Evolutionary conservation across 2,329 filamentous ascomycete species (phyloP).

Genomic region (Didymella sp.): DNA sequence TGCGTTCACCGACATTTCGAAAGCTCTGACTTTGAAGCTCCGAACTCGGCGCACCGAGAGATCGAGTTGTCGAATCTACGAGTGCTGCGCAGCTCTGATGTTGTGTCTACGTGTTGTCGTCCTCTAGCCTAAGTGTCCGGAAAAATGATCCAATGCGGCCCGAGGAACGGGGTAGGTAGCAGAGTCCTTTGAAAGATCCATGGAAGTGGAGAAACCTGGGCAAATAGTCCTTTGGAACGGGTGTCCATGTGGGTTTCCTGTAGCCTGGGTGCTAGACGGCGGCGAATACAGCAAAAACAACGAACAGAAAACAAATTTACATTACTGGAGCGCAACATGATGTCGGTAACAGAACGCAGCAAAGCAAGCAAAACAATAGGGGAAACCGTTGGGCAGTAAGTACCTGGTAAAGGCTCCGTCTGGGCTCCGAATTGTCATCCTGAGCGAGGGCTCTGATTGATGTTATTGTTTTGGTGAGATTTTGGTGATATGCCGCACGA

Average conservation of each 20-base stretch:
- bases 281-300: conserved; percentile 32
- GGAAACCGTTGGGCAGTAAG: conserved; percentile 52
- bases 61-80: conserved; percentile 39
- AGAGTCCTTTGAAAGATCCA: conserved; percentile 30
- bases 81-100: conserved; percentile 27
- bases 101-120: conserved; percentile 14
- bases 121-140: background rate
- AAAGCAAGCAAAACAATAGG: conserved; percentile 36
- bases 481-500: conserved; percentile 11
- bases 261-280: conserved; percentile 44
- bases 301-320: conserved; percentile 36
- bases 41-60: conserved; percentile 34
- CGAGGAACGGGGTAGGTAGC: conserved; percentile 24
- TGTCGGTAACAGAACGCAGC: conserved; percentile 24
- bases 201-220: conserved; percentile 24
- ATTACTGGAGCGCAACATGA: conserved; percentile 37
- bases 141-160: conserved; percentile 7
- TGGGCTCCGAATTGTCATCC: conserved; percentile 54
- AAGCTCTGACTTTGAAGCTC: conserved; percentile 37
- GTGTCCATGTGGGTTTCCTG: conserved; percentile 29
- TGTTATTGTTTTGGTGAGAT: conserved; percentile 20
- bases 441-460: conserved; percentile 50
- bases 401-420: conserved; percentile 52
- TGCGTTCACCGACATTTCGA: conserved; percentile 36
- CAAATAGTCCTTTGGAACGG: conserved; percentile 30